Base-by-base conservation (phyloP, 148 eudicot genomes). In the Heliamphora exappendiculata region DNA sequence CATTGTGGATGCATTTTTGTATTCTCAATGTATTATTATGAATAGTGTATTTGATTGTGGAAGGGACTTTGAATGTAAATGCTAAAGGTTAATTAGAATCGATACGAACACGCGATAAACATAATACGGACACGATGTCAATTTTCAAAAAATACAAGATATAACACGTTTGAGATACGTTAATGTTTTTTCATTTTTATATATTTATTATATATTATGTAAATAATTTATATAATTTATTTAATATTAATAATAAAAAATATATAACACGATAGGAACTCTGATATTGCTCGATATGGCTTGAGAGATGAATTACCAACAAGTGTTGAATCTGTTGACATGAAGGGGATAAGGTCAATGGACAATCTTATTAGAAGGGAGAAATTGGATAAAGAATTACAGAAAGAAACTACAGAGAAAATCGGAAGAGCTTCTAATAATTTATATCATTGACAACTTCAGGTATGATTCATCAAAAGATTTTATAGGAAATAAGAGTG, bases 241-340 rank as follows among this genome's bases (percentile, higher is more conserved):
- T n/a, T n/a, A n/a, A n/a, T n/a, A n/a, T n/a, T n/a, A n/a, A n/a
- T n/a, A n/a, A n/a, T n/a, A n/a, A n/a, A n/a, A n/a, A n/a, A n/a
- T n/a, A n/a, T n/a, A n/a, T n/a, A n/a, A n/a, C n/a, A n/a, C n/a
- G n/a, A n/a, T n/a, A n/a, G n/a, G n/a, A 81, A 84, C 60, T 85
- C 88, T 50, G 85, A 83, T 39, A 42, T 71, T 47, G 58, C 83
- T 36, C 29, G 34, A n/a, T 51, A 64, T 63, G 33, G 78, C 36
- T 28, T 70, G 57, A 44, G 49, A 47, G 76, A 60, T 13, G 86
- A 81, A 16, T 76, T 70, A 34, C 77, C 83, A 13, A 12, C 67
- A 29, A 80, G 36, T 78, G 53, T 58, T 67, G 74, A 59, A 26
- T 78, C 29, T 78, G 53, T 58, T 67, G 74, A 59, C 20, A n/a